A percentile compares a stretch with the other conserved stretches of the same genome.
Evolutionary conservation across 805 yeast genomes (phyloP).

Genomic region (Yarrowia sp.): DNA sequence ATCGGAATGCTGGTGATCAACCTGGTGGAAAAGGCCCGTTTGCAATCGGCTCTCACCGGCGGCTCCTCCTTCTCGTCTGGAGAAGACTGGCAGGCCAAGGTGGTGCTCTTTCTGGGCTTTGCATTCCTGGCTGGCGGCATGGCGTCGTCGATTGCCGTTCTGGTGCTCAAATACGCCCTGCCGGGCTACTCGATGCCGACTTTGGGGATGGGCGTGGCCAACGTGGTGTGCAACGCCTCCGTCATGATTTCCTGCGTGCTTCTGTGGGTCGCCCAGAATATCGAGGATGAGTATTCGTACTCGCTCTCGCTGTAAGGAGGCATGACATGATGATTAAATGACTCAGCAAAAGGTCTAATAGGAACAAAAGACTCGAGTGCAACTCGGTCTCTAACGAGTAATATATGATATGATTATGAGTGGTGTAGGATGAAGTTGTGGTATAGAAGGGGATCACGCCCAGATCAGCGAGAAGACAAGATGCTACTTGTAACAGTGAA

Average conservation of each 20-base stretch:
- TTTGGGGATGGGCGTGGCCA: constrained; percentile 90
- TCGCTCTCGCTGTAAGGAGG: constrained; percentile 70
- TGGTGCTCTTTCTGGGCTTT: constrained; percentile 89
- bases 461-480: too few species aligned
- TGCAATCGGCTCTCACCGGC: constrained; percentile 48
- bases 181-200: constrained; percentile 86
- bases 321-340: too few species aligned
- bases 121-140: constrained; percentile 92
- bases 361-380: background rate
- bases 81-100: constrained; percentile 92
- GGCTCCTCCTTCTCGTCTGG: constrained; percentile 51
- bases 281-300: constrained; percentile 95
- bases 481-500: too few species aligned
- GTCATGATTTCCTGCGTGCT: constrained; percentile 88
- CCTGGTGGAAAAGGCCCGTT: constrained; percentile 70
- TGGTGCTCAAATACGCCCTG: constrained; percentile 81
- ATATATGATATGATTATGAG: constrained; percentile 14
- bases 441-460: too few species aligned
- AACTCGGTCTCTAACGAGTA: constrained; percentile 12
- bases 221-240: constrained; percentile 77
- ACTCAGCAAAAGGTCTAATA: too few species aligned
- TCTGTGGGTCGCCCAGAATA: constrained; percentile 93
- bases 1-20: constrained; percentile 86
- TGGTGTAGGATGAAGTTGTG: too few species aligned
- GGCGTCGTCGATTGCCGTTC: constrained; percentile 88